Base-by-base conservation (phyloP, 805 yeast genomes). In the Ascoidea rubescens region DNA sequence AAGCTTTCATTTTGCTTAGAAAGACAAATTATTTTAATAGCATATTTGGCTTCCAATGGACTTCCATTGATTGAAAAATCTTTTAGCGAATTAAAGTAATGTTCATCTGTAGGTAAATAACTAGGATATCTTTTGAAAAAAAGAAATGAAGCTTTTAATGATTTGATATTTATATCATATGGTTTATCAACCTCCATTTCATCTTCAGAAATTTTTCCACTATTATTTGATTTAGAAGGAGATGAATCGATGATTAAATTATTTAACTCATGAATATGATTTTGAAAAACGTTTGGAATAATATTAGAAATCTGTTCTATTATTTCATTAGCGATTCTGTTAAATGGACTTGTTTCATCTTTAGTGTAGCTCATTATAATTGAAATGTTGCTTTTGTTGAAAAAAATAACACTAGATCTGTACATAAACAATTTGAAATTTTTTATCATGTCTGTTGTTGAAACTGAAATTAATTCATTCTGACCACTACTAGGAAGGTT, bases 241-340 rank as follows among this genome's bases (percentile, higher is more conserved):
- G 44, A 52, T 21, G 58, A 57, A 16, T 58, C 54, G 52, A 65
- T 64, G 2, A 79, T 63, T 8, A 71, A 58, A 0, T 69, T 64
- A 4, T 73, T 68, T 52, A 88, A 66, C 5, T 73, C 72, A 5
- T 71, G 65, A 7, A 82, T 68, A 58, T 86, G 86, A 42, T 74
- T 72, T 57, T 77, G 77, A 62, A 88, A 73, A 1, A 82, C 79
- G 12, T 74, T 73, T 0, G 96, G 96, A 48, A 77, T 68, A 3
- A 75, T 70, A 2, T 63, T 59, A 0, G 95, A 80, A 2, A 86
- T 75, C 46, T 75, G 71, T 53, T 79, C 80, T 31, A 87, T 64
- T 4, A 84, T 56, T 49, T 73, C 78, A 52, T 79, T 76, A 0
- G 89, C 73, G 31, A 65, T 56, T 5, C 63, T 50, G 46, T 60